Conservation (phyloP, 345 rosid species). For the Luvunga scandens region DNA sequence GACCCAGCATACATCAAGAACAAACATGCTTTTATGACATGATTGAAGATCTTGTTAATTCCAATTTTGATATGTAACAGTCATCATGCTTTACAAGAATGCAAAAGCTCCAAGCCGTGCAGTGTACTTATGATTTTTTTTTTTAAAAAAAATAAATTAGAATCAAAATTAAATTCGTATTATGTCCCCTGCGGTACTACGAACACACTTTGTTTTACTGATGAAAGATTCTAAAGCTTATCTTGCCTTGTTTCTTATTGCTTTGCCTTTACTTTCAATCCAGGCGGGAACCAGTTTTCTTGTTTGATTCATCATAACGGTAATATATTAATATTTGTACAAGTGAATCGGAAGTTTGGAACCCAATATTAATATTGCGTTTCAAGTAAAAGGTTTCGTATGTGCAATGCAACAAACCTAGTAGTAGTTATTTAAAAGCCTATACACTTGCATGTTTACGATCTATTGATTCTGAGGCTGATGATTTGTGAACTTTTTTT, state of each 20-base stretch:
- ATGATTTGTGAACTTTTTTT: too few relatives aligned
- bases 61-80: conserved; percentile 32
- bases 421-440: not conserved
- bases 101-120: too few relatives aligned
- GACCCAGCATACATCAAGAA: not conserved
- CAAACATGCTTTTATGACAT: conserved; percentile 15
- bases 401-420: not conserved
- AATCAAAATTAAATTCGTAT: not conserved
- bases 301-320: not conserved
- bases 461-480: too few relatives aligned
- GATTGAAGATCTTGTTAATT: conserved; percentile 27
- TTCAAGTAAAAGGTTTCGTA: too few relatives aligned
- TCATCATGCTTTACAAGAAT: not conserved
- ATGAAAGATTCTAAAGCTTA: not conserved
- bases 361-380: too few relatives aligned
- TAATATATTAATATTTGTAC: too few relatives aligned
- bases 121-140: not conserved
- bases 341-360: too few relatives aligned
- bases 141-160: too few relatives aligned
- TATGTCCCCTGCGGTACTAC: not conserved
- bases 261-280: not conserved
- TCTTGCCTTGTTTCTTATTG: not conserved
- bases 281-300: not conserved
- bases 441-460: not conserved
- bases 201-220: not conserved